Evolutionary conservation across 2,329 filamentous ascomycete genomes (phyloP).

Genomic region (Triangularia setosa): DNA sequence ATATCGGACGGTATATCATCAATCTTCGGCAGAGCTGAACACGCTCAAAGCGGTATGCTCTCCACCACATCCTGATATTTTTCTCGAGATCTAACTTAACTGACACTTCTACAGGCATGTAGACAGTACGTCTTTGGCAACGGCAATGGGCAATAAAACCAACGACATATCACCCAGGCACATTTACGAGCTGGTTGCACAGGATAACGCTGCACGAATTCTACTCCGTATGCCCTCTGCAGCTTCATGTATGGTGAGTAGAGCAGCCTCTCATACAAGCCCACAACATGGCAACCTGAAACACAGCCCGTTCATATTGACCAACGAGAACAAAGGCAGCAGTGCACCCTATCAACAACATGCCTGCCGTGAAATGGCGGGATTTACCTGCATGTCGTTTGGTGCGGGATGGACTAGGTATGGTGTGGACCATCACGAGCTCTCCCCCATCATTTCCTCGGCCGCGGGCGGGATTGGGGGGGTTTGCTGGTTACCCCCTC

Average conservation of each 20-base stretch:
- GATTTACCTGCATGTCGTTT: neutral
- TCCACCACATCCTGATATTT: conserved; percentile 11
- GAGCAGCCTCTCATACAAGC: neutral
- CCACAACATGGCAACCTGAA: neutral
- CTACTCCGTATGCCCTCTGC: neutral
- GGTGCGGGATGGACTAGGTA: too few relatives aligned
- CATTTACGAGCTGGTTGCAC: neutral
- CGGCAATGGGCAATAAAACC: conserved; percentile 9
- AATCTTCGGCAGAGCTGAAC: conserved; percentile 72
- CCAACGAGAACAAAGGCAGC: neutral
- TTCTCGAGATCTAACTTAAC: conserved; percentile 7
- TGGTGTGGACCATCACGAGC: neutral
- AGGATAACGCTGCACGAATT: neutral
- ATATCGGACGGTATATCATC: conserved; percentile 81
- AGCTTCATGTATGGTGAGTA: neutral
- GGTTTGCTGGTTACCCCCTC: neutral
- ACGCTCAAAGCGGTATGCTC: conserved; percentile 57
- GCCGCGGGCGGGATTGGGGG: neutral
- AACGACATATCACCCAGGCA: neutral
- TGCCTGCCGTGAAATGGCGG: neutral
- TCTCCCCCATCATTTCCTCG: neutral
- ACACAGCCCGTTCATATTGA: neutral
- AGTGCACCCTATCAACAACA: neutral
- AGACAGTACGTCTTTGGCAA: conserved; percentile 50
- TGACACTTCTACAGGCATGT: conserved; percentile 39